These are phyloP conservation scores for Saccharum hybrid DNA, from an alignment of 202 grass and related monocot species.

Conservation along the genomic window DNA sequence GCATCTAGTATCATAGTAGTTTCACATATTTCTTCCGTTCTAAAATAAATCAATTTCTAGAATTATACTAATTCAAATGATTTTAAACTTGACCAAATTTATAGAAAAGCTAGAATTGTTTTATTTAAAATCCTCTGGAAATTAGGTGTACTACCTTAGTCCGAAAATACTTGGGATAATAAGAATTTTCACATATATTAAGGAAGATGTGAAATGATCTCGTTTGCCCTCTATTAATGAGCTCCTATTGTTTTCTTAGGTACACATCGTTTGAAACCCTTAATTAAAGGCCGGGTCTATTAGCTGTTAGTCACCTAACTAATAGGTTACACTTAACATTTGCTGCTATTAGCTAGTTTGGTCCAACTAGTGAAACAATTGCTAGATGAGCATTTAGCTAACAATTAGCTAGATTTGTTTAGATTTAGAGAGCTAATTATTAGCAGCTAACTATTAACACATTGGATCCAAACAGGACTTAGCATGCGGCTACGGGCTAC, in stretches of 20 bases:
- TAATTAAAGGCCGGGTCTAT: fast-evolving
- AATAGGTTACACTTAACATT: background rate
- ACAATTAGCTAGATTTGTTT: too few species aligned
- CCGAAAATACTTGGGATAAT: background rate
- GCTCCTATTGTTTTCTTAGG: background rate
- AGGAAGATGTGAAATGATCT: background rate
- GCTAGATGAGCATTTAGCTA: too few species aligned
- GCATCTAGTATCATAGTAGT: too few species aligned
- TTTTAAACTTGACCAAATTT: background rate
- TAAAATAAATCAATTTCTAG: background rate
- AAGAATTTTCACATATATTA: background rate
- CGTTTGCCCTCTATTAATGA: background rate
- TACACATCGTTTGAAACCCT: background rate
- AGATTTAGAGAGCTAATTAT: too few species aligned
- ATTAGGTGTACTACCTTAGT: background rate
- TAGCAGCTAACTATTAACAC: too few species aligned
- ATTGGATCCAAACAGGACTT: too few species aligned
- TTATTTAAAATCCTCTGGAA: background rate
- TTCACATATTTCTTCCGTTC: background rate
- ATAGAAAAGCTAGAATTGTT: background rate
- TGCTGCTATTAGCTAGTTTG: too few species aligned
- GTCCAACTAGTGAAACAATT: too few species aligned
- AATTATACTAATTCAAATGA: background rate
- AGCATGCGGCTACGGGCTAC: too few species aligned
- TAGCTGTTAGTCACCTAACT: background rate